phyloP scores from a whole-genome alignment of 2,329 filamentous ascomycete species.

The Penicillium sp. region DNA sequence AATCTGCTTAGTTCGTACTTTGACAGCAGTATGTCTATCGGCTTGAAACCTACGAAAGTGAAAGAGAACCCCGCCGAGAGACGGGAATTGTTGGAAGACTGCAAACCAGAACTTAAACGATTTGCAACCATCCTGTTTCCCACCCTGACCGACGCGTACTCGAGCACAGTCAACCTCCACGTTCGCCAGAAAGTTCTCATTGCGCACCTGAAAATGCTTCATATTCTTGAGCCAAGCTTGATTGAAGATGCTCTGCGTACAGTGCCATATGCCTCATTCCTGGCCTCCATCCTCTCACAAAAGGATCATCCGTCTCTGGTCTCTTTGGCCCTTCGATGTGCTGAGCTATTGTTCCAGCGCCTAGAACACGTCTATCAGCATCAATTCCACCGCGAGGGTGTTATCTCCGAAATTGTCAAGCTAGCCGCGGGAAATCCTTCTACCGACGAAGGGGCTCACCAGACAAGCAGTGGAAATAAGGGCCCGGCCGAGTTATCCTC shows the following conservation, averaged over 20 bases:
- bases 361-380: slow-evolving; percentile 88
- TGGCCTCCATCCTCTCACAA: slow-evolving; percentile 92
- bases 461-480: slow-evolving; percentile 6
- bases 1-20: slow-evolving; percentile 48
- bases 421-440: slow-evolving; percentile 57
- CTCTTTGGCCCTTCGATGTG: slow-evolving; percentile 81
- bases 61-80: slow-evolving; percentile 71
- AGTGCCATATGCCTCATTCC: slow-evolving; percentile 91
- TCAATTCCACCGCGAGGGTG: slow-evolving; percentile 95
- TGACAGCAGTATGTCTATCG: slow-evolving; percentile 46
- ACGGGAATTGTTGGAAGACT: slow-evolving; percentile 76
- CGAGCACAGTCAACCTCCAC: slow-evolving; percentile 91
- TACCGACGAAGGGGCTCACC: slow-evolving; percentile 18
- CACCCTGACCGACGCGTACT: slow-evolving; percentile 93
- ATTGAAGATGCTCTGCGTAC: slow-evolving; percentile 80
- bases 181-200: slow-evolving; percentile 93
- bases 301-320: slow-evolving; percentile 88
- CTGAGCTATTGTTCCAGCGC: slow-evolving; percentile 80
- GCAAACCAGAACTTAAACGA: slow-evolving; percentile 80
- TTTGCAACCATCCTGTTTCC: slow-evolving; percentile 93
- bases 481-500: slow-evolving; percentile 9
- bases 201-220: slow-evolving; percentile 97
- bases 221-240: slow-evolving; percentile 82
- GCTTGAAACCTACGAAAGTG: slow-evolving; percentile 33
- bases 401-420: slow-evolving; percentile 86